Evolutionary conservation across 352 stramenopile genomes (phyloP).

Genomic region (Phytophthora uliginosa): DNA sequence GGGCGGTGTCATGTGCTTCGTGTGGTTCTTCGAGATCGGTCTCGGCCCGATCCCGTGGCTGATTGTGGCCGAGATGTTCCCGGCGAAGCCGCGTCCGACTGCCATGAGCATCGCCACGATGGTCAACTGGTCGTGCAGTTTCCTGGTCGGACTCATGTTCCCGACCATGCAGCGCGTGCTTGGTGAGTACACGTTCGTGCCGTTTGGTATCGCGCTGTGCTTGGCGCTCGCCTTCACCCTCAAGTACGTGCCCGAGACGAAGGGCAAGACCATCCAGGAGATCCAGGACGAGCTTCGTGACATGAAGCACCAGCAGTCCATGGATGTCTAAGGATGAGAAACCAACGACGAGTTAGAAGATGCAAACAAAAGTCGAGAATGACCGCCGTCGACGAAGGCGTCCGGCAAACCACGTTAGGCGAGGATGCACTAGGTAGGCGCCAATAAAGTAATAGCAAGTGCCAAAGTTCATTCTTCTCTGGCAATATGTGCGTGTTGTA

Average conservation of each 20-base stretch:
- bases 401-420: neutral
- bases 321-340: slow-evolving; percentile 28
- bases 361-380: neutral
- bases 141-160: slow-evolving; percentile 95
- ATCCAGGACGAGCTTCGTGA: slow-evolving; percentile 68
- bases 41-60: slow-evolving; percentile 96
- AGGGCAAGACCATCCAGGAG: slow-evolving; percentile 84
- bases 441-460: slow-evolving; percentile 3
- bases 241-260: slow-evolving; percentile 93
- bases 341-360: slow-evolving; percentile 20
- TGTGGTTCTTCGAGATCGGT: slow-evolving; percentile 82
- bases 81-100: slow-evolving; percentile 92
- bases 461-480: slow-evolving; percentile 3
- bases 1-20: slow-evolving; percentile 79
- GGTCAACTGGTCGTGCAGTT: slow-evolving; percentile 97
- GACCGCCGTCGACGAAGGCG: slow-evolving; percentile 11
- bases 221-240: slow-evolving; percentile 82
- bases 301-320: slow-evolving; percentile 39
- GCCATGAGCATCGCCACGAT: slow-evolving; percentile 94
- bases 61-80: slow-evolving; percentile 98
- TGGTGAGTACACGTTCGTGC: slow-evolving; percentile 91
- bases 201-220: slow-evolving; percentile 89
- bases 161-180: slow-evolving; percentile 91
- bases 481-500: too few species aligned
- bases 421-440: slow-evolving; percentile 7